Evolutionary conservation across 2,329 filamentous ascomycete genomes (phyloP), one percentile per base, ranked within the genome.

Genomic region (Fusarium burgessii): DNA sequence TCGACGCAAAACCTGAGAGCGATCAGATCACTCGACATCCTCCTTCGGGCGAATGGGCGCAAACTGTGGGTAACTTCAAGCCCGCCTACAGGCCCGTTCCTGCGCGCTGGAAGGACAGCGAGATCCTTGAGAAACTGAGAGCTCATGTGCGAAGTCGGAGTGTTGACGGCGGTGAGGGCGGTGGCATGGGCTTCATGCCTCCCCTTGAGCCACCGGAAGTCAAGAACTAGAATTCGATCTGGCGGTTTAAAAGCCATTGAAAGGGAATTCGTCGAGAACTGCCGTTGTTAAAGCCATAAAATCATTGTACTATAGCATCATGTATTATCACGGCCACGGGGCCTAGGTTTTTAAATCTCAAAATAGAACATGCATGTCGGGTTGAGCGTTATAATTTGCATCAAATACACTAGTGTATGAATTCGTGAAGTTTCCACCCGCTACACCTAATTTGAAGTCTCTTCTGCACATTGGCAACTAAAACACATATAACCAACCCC

Each of bases 1-100:
- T 70, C 33, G 43, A 73, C 17, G 73, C 54, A 51, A 73, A 67
- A 54, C 66, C 74, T 17, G 69, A 77, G 58, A 70, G 78, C 62
- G 75, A 80, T 54, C 75, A 77, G 75, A 75, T 80, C 58, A 79
- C 76, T 52, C 79, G 80, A 58, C 76, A 81, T 66, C 77, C 82
- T 54, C 74, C 80, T 51, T 66, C 70, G 80, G 94, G 95, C 68
- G 96, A 99, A 84, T 99, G 96, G 96, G 93, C 94, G 68, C 95
- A 98, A 87, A 99, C 96, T 2, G 87, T 98, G 8, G 96, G 96
- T 35, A 95, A 93, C 25, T 98, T 97, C 82, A 95, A 93, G 86
- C 94, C 95, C 33, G 94, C 95, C 38, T 98, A 98, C 82, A 87
- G 95, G 59, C 95, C 95, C 41, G 95, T 98, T 62, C 96, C 96